Evolutionary conservation across 1,284 basidiomycete species (phyloP).

Genomic region (Rhodofomes roseus): DNA sequence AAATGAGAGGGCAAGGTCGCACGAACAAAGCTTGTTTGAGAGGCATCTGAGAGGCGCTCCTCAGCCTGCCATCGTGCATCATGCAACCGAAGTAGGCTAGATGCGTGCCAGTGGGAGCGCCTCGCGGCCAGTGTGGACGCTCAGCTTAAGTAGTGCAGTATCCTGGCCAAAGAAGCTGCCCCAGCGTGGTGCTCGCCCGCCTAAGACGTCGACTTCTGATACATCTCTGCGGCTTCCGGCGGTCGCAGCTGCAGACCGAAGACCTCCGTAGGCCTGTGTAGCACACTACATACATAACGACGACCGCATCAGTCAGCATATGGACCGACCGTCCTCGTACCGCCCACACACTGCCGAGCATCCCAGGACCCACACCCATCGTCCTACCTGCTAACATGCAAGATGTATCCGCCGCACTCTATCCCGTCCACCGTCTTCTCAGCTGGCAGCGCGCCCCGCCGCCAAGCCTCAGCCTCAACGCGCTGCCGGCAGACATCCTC

Average conservation of each 20-base stretch:
- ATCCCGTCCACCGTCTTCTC: not conserved
- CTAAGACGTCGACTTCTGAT: no score
- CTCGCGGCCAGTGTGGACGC: no score
- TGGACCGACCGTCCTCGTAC: not conserved
- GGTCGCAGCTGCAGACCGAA: not conserved
- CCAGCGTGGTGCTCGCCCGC: no score
- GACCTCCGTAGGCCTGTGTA: no score
- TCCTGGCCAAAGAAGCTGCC: no score
- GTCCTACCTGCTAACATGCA: not conserved
- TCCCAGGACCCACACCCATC: not conserved
- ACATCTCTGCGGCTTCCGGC: no score
- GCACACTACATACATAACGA: not conserved
- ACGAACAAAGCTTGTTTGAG: not conserved
- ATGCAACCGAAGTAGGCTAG: not conserved
- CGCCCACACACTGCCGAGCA: not conserved
- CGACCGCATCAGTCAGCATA: not conserved
- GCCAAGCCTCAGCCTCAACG: constrained; percentile 5
- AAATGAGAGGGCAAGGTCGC: not conserved
- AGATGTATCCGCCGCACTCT: not conserved
- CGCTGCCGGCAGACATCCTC: constrained; percentile 56
- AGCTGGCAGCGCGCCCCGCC: not conserved
- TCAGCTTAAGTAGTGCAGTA: no score
- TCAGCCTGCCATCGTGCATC: not conserved
- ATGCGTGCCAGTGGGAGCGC: not conserved
- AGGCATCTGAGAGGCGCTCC: not conserved